Evolutionary conservation across 257 asterid species (phyloP).

Genomic region (Cinchona pubescens): DNA sequence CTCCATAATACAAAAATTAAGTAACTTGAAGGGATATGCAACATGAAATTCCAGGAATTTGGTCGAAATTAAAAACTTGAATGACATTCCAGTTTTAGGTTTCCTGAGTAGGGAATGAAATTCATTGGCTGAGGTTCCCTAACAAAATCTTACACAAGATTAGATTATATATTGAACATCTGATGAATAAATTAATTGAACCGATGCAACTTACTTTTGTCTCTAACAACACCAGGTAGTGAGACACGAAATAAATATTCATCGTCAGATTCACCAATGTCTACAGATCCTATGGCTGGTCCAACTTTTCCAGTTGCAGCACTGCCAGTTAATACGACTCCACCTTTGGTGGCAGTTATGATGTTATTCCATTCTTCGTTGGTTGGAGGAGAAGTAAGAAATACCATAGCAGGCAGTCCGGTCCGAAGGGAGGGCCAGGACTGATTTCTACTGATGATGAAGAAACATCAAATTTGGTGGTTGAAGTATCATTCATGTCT

Average conservation of each 20-base stretch:
- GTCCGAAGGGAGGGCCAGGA: slow-evolving; percentile 2
- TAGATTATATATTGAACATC: not conserved
- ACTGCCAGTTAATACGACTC: slow-evolving; percentile 38
- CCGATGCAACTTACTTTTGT: slow-evolving; percentile 32
- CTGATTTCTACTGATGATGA: slow-evolving; percentile 13
- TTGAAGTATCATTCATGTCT: not conserved
- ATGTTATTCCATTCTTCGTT: slow-evolving; percentile 40
- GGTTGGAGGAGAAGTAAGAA: slow-evolving; percentile 30
- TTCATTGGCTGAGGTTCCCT: not conserved
- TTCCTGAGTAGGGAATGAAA: not conserved
- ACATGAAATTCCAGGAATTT: not conserved
- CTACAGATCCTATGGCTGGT: slow-evolving; percentile 42
- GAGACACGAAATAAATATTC: slow-evolving; percentile 45
- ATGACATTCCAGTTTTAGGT: not conserved
- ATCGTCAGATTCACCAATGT: slow-evolving; percentile 38
- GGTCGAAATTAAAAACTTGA: too few relatives aligned
- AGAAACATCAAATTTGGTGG: slow-evolving; percentile 6
- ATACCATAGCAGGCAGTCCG: slow-evolving; percentile 40
- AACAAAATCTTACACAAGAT: not conserved
- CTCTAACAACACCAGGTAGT: slow-evolving; percentile 47
- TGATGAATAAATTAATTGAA: not conserved
- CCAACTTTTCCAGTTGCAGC: slow-evolving; percentile 44
- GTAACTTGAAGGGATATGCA: not conserved
- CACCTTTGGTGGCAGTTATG: slow-evolving; percentile 29
- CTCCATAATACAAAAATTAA: not conserved